Evolutionary conservation across 768 basidiomycete genomes (phyloP).

Genomic region (Serendipita indica): DNA sequence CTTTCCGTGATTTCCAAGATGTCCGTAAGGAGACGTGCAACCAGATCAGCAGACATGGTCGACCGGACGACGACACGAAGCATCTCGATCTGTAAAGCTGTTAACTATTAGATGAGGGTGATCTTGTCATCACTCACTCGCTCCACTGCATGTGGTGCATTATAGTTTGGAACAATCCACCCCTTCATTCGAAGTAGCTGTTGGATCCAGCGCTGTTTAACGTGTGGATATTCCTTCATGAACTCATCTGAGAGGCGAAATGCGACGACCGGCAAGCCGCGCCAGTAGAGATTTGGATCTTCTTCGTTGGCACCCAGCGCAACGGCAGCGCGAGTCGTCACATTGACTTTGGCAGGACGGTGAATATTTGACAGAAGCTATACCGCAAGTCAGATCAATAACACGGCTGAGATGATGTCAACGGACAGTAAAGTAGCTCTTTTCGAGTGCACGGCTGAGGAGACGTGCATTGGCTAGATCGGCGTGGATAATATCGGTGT

Average conservation of each 20-base stretch:
- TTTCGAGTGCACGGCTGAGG: conserved; percentile 48
- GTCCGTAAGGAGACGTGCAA: conserved; percentile 52
- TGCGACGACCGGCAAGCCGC: conserved; percentile 39
- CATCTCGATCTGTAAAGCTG: conserved; percentile 33
- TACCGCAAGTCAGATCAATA: no score
- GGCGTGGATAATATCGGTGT: conserved; percentile 31
- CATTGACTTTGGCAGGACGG: conserved; percentile 21
- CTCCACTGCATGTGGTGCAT: conserved; percentile 33
- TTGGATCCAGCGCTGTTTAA: conserved; percentile 48
- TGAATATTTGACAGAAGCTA: conserved; percentile 38
- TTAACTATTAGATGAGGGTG: conserved; percentile 45
- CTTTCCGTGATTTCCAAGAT: conserved; percentile 52
- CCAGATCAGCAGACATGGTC: conserved; percentile 42
- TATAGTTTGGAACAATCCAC: conserved; percentile 51
- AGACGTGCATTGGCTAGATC: conserved; percentile 49
- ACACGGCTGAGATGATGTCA: neutral
- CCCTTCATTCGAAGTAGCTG: conserved; percentile 35
- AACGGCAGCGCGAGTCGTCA: conserved; percentile 22
- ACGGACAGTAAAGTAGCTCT: conserved; percentile 32
- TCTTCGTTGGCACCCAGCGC: conserved; percentile 32
- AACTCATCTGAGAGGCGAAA: conserved; percentile 42
- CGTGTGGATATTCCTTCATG: conserved; percentile 35
- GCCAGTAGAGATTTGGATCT: conserved; percentile 31
- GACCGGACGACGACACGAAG: conserved; percentile 49
- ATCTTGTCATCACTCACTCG: conserved; percentile 4